Conservation (phyloP, 2,329 filamentous ascomycete genomes). For the Dothiorella sarmentorum region DNA sequence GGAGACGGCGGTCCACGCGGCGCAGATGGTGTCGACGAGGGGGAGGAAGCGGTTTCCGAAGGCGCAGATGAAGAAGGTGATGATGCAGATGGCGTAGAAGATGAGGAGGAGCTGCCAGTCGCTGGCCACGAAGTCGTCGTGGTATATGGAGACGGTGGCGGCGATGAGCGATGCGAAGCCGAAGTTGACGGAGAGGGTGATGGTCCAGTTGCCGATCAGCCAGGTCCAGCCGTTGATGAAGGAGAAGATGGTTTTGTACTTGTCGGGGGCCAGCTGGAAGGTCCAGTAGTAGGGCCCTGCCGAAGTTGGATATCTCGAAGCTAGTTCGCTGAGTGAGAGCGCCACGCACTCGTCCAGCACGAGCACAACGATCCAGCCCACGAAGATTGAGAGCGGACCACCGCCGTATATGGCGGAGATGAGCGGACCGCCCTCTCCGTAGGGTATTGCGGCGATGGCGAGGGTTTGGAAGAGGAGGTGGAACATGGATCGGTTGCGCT, state of each 20-base stretch:
- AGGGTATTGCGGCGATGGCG: slow-evolving; percentile 60
- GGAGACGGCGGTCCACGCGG: slow-evolving; percentile 46
- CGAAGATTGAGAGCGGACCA: slow-evolving; percentile 41
- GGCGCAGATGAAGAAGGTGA: slow-evolving; percentile 44
- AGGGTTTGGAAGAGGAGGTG: slow-evolving; percentile 60
- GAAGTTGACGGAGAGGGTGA: slow-evolving; percentile 41
- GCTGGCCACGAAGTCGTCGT: slow-evolving; percentile 35
- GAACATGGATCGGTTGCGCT: slow-evolving; percentile 57
- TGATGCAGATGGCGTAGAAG: slow-evolving; percentile 42
- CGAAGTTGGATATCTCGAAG: slow-evolving; percentile 36
- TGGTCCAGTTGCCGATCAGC: slow-evolving; percentile 32
- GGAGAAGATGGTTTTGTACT: slow-evolving; percentile 44
- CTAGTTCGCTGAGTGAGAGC: slow-evolving; percentile 34
- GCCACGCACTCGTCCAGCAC: background rate
- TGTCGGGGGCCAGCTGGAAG: slow-evolving; percentile 41
- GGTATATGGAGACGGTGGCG: slow-evolving; percentile 27
- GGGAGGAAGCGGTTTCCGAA: slow-evolving; percentile 43
- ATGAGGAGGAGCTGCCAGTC: slow-evolving; percentile 51
- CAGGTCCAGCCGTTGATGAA: slow-evolving; percentile 43
- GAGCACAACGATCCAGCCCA: slow-evolving; percentile 33
- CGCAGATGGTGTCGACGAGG: slow-evolving; percentile 47
- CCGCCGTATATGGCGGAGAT: slow-evolving; percentile 44
- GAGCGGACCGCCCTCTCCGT: slow-evolving; percentile 44
- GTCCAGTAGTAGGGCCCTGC: slow-evolving; percentile 39
- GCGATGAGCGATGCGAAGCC: slow-evolving; percentile 43